These are phyloP conservation scores for Pascua guehoae DNA, from an alignment of 1,284 basidiomycete genomes.

Conservation along the genomic window DNA sequence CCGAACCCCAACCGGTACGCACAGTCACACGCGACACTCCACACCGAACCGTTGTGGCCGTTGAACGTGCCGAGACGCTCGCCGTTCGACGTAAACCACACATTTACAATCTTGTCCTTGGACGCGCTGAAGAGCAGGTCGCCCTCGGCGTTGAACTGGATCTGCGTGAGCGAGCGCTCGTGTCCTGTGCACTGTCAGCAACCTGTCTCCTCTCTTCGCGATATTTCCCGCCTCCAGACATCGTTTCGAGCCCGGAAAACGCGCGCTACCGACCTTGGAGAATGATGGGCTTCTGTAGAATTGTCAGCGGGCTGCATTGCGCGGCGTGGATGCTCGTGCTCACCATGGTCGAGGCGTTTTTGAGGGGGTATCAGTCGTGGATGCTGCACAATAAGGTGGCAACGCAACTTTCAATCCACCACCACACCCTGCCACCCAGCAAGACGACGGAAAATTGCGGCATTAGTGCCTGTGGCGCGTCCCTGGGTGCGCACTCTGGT, in stretches of 20 bases:
- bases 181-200: slow-evolving; percentile 61
- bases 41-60: slow-evolving; percentile 93
- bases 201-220: not conserved
- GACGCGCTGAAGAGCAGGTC: slow-evolving; percentile 94
- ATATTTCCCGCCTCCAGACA: not conserved
- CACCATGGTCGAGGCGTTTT: slow-evolving; percentile 16
- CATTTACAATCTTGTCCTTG: slow-evolving; percentile 93
- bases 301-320: slow-evolving; percentile 7
- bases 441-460: slow-evolving; percentile 5
- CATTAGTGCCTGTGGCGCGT: slow-evolving; percentile 5
- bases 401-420: slow-evolving; percentile 3
- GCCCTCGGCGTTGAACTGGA: slow-evolving; percentile 93
- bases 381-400: slow-evolving; percentile 9
- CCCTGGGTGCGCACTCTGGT: not conserved
- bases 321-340: slow-evolving; percentile 1
- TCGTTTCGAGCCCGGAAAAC: not conserved
- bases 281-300: slow-evolving; percentile 48
- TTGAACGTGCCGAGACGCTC: slow-evolving; percentile 95
- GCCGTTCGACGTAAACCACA: slow-evolving; percentile 98
- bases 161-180: slow-evolving; percentile 96
- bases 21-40: slow-evolving; percentile 96
- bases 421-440: too few species aligned
- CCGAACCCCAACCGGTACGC: slow-evolving; percentile 46
- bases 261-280: slow-evolving; percentile 35
- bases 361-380: not conserved